phyloP scores from a whole-genome alignment of 305 asterid genomes.

The Fraxinus platypoda region DNA sequence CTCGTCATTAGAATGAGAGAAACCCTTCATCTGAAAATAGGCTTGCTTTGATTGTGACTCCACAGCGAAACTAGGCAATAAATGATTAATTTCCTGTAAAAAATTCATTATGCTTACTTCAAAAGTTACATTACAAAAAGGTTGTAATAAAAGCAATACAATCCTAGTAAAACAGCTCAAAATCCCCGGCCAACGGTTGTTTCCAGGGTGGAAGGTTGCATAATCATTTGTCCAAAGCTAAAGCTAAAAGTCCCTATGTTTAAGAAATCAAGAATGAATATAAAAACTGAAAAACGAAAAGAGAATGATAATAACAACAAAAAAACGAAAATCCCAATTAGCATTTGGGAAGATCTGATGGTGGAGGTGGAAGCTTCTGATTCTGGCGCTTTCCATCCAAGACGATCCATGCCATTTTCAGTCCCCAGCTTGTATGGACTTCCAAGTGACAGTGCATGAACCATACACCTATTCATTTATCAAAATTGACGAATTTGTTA shows the following conservation, averaged over 20 bases:
- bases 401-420: slow-evolving; percentile 73
- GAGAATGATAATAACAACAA: neutral
- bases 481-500: neutral
- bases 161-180: neutral
- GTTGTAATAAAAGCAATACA: neutral
- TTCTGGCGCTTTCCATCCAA: slow-evolving; percentile 48
- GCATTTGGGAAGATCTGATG: slow-evolving; percentile 73
- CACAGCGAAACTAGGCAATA: neutral
- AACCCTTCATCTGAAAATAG: neutral
- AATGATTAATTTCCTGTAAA: neutral
- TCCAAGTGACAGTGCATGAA: slow-evolving; percentile 76
- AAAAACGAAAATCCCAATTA: slow-evolving; percentile 19
- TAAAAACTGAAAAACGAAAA: neutral
- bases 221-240: neutral
- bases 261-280: neutral
- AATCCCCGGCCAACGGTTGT: neutral
- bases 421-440: slow-evolving; percentile 74
- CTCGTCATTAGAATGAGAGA: neutral
- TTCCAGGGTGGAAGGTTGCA: neutral
- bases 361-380: slow-evolving; percentile 72
- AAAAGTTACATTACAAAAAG: slow-evolving; percentile 6
- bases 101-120: slow-evolving; percentile 3
- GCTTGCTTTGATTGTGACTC: neutral
- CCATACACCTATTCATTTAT: slow-evolving; percentile 53
- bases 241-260: neutral